Percentiles rank a stretch among this genome's conserved stretches.
phyloP scores from a whole-genome alignment of 768 basidiomycete genomes.

The Suillus subalutaceus region DNA sequence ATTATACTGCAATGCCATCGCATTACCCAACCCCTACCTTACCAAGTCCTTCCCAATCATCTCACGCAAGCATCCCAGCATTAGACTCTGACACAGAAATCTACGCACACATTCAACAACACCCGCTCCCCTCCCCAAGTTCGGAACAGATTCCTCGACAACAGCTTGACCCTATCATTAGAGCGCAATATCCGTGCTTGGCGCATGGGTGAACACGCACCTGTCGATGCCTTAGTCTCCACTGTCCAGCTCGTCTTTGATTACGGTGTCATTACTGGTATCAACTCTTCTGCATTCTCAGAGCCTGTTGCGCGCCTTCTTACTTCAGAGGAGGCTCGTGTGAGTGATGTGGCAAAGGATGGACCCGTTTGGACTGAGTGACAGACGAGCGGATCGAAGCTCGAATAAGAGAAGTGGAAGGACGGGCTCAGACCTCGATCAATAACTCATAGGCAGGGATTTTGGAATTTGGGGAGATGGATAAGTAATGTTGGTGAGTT shows the following conservation, averaged over 20 bases:
- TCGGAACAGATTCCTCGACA: constrained; percentile 90
- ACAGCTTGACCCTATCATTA: constrained; percentile 78
- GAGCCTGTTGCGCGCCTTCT: constrained; percentile 12
- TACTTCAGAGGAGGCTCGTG: constrained; percentile 7
- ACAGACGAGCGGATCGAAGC: constrained; percentile 57
- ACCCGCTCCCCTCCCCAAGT: constrained; percentile 68
- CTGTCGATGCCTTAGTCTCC: constrained; percentile 75
- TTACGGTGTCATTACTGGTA: constrained; percentile 66
- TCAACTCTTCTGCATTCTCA: constrained; percentile 52
- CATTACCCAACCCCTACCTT: constrained; percentile 21
- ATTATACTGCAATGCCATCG: constrained; percentile 47
- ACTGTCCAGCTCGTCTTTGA: constrained; percentile 61
- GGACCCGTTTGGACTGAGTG: constrained; percentile 76
- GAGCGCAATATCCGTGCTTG: constrained; percentile 82
- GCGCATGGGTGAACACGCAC: constrained; percentile 90
- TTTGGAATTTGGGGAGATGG: constrained; percentile 81
- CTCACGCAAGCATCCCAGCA: constrained; percentile 17
- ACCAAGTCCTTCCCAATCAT: constrained; percentile 13
- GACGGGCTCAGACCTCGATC: constrained; percentile 59
- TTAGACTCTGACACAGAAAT: constrained; percentile 38
- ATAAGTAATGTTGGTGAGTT: constrained; percentile 73
- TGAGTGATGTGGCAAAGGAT: constrained; percentile 27
- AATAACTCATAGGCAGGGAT: constrained; percentile 73
- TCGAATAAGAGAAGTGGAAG: constrained; percentile 62
- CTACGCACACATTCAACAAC: constrained; percentile 78